Conservation (phyloP, 225 moss, liverwort and hornwort species). For the Pseudoscleropodium purum region DNA sequence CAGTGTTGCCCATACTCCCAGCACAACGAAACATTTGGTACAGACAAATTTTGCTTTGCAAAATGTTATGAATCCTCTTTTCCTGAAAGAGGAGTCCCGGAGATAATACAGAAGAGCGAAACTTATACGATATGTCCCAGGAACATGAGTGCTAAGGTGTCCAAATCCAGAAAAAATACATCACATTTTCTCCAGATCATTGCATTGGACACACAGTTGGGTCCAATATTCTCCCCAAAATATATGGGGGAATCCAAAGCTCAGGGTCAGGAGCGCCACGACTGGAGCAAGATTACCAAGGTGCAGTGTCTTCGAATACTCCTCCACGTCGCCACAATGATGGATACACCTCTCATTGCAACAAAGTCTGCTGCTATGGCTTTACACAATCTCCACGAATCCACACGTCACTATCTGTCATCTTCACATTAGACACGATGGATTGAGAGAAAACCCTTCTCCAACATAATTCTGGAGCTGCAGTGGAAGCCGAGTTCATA, state of each 20-base stretch:
- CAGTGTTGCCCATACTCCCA: not conserved
- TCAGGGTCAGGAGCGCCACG: not conserved
- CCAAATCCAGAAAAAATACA: not conserved
- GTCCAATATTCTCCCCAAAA: not conserved
- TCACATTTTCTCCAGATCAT: not conserved
- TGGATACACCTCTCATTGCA: not conserved
- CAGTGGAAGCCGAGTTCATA: not conserved
- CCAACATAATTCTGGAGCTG: not conserved
- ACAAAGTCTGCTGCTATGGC: not conserved
- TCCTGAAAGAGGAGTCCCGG: not conserved
- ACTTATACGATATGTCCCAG: not conserved
- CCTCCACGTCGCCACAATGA: not conserved
- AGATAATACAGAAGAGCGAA: not conserved
- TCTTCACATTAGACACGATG: not conserved
- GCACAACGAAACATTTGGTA: not conserved
- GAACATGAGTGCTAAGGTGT: not conserved
- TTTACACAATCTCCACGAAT: not conserved
- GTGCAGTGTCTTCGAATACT: not conserved
- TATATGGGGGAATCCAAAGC: conserved; percentile 1
- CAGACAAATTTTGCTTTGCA: not conserved
- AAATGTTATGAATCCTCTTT: not conserved
- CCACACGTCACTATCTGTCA: not conserved
- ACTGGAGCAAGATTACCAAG: not conserved
- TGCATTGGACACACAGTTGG: not conserved
- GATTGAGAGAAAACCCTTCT: not conserved